A percentile compares a stretch with the other conserved stretches of the same genome.
phyloP scores from a whole-genome alignment of 371 early-diverging fungal genomes.

The Rhizopus sp. region DNA sequence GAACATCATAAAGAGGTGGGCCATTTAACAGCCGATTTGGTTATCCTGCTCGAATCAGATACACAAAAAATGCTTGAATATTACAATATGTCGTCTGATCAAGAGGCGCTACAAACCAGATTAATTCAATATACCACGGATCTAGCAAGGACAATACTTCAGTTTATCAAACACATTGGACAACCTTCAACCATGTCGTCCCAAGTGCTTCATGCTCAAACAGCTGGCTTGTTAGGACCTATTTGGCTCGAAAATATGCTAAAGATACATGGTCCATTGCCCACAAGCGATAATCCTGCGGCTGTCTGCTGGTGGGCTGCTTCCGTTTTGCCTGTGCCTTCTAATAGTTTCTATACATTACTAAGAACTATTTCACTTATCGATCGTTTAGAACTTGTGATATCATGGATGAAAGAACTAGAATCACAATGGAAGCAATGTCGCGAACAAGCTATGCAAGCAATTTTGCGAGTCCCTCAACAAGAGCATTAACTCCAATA shows the following conservation, averaged over 20 bases:
- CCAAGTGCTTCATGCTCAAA: slow-evolving; percentile 17
- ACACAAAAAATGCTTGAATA: too few relatives aligned
- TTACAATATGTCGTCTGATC: too few relatives aligned
- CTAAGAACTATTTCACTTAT: slow-evolving; percentile 19
- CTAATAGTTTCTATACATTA: slow-evolving; percentile 14
- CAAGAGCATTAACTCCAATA: not conserved
- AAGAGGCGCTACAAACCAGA: not conserved
- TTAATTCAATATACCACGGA: slow-evolving; percentile 8
- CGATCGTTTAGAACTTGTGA: slow-evolving; percentile 25
- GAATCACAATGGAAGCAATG: slow-evolving; percentile 29
- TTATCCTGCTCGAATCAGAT: slow-evolving; percentile 14
- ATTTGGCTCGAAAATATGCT: slow-evolving; percentile 26
- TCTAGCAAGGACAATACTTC: slow-evolving; percentile 18
- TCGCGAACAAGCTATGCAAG: slow-evolving; percentile 26
- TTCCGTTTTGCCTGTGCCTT: slow-evolving; percentile 13
- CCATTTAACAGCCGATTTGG: slow-evolving; percentile 12
- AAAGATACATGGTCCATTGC: slow-evolving; percentile 23
- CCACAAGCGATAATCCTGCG: slow-evolving; percentile 14
- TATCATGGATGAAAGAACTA: slow-evolving; percentile 23
- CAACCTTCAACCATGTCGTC: slow-evolving; percentile 3
- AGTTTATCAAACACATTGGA: slow-evolving; percentile 18
- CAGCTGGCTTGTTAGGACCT: slow-evolving; percentile 27
- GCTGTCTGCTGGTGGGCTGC: slow-evolving; percentile 35
- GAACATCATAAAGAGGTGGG: slow-evolving; percentile 12
- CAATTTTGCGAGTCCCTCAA: slow-evolving; percentile 16